These are phyloP conservation scores for Xylaria sp. DNA, from an alignment of 2,329 filamentous ascomycete species.

Conservation along the genomic window DNA sequence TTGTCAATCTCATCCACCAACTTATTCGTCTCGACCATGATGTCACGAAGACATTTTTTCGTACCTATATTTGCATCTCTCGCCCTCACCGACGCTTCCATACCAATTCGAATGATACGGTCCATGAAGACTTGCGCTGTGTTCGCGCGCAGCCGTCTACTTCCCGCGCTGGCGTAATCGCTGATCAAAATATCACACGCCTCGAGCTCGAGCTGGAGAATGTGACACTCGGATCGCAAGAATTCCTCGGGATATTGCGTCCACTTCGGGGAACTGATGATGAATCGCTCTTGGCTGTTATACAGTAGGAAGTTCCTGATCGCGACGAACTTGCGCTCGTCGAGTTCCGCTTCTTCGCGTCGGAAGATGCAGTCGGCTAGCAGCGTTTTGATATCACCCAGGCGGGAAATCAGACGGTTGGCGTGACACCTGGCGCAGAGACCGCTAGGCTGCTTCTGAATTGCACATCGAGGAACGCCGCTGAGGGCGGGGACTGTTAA, in stretches of 20 bases:
- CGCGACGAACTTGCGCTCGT: neutral
- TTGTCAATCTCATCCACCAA: neutral
- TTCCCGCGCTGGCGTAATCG: neutral
- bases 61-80: neutral
- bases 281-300: neutral
- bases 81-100: neutral
- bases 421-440: neutral
- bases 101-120: neutral
- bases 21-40: neutral
- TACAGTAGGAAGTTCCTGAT: neutral
- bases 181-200: neutral
- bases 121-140: neutral
- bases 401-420: neutral
- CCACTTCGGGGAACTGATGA: neutral
- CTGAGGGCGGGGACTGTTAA: neutral
- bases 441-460: neutral
- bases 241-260: neutral
- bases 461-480: neutral
- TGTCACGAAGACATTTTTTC: neutral
- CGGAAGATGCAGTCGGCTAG: neutral
- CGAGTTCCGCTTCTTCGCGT: neutral
- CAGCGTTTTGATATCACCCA: neutral
- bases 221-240: neutral
- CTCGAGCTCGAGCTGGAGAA: neutral
- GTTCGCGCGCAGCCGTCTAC: neutral